phyloP scores from a whole-genome alignment of 2,329 filamentous ascomycete genomes.

The Colletotrichum sansevieriae region DNA sequence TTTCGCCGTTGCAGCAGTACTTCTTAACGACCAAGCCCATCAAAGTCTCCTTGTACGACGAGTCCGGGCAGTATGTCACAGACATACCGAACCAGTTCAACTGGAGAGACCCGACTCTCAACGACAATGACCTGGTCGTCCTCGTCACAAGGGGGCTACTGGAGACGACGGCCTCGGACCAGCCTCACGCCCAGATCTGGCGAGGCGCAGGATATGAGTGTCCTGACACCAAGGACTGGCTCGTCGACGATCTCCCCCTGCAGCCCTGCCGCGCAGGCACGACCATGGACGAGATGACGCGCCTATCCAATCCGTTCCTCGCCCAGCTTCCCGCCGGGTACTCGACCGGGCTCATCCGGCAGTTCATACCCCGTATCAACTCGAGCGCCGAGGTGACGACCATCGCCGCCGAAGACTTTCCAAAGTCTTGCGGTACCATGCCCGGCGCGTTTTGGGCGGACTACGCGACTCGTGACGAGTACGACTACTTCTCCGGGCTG shows the following conservation, averaged over 20 bases:
- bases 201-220: constrained; percentile 3
- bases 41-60: background rate
- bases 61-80: background rate
- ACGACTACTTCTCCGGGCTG: background rate
- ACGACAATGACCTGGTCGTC: background rate
- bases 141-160: constrained; percentile 5
- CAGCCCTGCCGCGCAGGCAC: constrained; percentile 1
- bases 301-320: background rate
- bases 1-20: background rate
- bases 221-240: background rate
- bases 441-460: constrained; percentile 1
- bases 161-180: constrained; percentile 1
- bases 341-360: constrained; percentile 5
- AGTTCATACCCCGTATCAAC: constrained; percentile 9
- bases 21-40: background rate
- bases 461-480: background rate
- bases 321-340: background rate
- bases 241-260: background rate
- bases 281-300: background rate
- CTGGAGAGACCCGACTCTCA: background rate
- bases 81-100: constrained; percentile 1
- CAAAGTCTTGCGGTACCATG: background rate
- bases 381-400: background rate
- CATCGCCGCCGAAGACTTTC: constrained; percentile 2
- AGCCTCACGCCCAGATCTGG: constrained; percentile 4